Conservation (phyloP, 164 flowering plant species). For the Tetrastigma voinierianum region DNA sequence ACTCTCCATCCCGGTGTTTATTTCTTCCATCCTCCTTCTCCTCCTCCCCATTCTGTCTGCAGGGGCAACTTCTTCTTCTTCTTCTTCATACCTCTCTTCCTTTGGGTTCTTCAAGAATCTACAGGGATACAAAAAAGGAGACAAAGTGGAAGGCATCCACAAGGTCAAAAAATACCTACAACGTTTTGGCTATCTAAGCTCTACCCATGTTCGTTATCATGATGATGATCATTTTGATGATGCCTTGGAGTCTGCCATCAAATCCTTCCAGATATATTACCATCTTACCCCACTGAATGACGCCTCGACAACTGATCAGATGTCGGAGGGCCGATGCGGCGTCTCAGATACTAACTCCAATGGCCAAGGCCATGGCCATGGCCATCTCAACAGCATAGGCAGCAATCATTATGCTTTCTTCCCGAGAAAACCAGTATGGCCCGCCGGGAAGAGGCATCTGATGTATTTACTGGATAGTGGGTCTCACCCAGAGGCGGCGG, state of each 20-base stretch:
- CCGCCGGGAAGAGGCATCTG: slow-evolving; percentile 12
- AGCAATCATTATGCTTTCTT: slow-evolving; percentile 22
- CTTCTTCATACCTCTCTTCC: no score
- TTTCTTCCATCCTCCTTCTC: no score
- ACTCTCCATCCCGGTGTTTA: no score
- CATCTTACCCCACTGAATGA: slow-evolving; percentile 29
- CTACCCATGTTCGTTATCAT: not conserved
- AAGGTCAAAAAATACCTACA: slow-evolving; percentile 18
- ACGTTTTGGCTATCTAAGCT: slow-evolving; percentile 24
- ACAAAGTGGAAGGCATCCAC: no score
- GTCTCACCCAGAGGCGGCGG: not conserved
- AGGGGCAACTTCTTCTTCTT: no score
- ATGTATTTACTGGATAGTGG: slow-evolving; percentile 21
- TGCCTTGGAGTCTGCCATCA: slow-evolving; percentile 25
- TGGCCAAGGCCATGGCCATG: not conserved
- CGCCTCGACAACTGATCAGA: slow-evolving; percentile 9
- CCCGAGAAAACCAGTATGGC: slow-evolving; percentile 22
- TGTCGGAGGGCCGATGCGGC: slow-evolving; percentile 30
- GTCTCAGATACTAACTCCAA: slow-evolving; percentile 18
- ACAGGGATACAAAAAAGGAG: no score
- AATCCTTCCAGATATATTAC: slow-evolving; percentile 23
- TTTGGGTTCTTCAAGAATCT: no score
- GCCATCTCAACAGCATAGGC: slow-evolving; percentile 13
- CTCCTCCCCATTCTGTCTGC: no score
- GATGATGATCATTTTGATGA: slow-evolving; percentile 25